Conservation (phyloP, 495 filamentous ascomycete species). For the Penicillium longicatenatum region DNA sequence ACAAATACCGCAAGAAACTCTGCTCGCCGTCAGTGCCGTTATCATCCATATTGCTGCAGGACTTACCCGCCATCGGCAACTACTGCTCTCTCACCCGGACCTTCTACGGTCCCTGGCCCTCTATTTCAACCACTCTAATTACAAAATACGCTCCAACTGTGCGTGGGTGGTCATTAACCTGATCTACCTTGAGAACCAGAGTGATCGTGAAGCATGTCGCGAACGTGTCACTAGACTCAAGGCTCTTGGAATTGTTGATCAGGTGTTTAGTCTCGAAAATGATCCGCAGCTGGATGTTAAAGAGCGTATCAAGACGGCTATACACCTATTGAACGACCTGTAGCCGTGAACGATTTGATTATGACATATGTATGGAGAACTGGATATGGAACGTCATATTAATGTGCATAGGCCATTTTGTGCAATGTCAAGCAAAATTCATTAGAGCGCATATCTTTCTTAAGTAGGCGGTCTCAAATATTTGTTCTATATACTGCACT, state of each 20-base stretch:
- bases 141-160: slow-evolving; percentile 70
- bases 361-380: background rate
- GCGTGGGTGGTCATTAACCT: slow-evolving; percentile 84
- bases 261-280: slow-evolving; percentile 61
- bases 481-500: background rate
- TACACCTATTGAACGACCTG: slow-evolving; percentile 59
- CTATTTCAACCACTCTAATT: slow-evolving; percentile 67
- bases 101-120: slow-evolving; percentile 53
- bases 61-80: slow-evolving; percentile 69
- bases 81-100: slow-evolving; percentile 66
- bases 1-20: slow-evolving; percentile 67
- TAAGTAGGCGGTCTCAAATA: background rate
- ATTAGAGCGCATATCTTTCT: background rate
- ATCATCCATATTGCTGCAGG: slow-evolving; percentile 86
- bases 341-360: background rate
- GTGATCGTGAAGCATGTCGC: slow-evolving; percentile 60
- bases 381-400: slow-evolving; percentile 1
- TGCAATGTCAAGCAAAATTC: background rate
- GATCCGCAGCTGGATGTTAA: slow-evolving; percentile 83
- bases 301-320: slow-evolving; percentile 78
- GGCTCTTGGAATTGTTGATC: slow-evolving; percentile 68
- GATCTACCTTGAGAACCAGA: slow-evolving; percentile 72
- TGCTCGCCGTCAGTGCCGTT: slow-evolving; percentile 71
- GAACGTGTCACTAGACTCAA: slow-evolving; percentile 67
- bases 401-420: slow-evolving; percentile 18